phyloP scores from a whole-genome alignment of 257 asterid species.

The Primulina eburnea region DNA sequence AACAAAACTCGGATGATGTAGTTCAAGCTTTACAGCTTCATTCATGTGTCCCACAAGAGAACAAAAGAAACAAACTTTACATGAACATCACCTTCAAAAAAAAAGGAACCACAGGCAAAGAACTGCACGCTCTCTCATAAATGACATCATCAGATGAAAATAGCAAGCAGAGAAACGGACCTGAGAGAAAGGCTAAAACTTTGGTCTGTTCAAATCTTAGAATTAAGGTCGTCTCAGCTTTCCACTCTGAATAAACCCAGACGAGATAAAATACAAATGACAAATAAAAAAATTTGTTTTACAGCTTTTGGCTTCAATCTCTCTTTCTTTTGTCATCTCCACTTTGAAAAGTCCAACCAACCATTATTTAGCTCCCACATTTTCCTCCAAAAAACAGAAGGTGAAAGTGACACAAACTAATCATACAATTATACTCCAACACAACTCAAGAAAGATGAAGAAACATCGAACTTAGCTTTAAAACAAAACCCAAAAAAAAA shows the following conservation, averaged over 20 bases:
- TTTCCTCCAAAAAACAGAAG: constrained; percentile 23
- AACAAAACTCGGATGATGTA: neutral
- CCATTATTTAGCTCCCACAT: constrained; percentile 19
- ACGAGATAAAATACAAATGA: too few relatives aligned
- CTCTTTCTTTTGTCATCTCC: constrained; percentile 19
- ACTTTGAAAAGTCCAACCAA: constrained; percentile 36
- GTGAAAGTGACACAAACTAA: constrained; percentile 36
- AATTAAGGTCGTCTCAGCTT: constrained; percentile 20
- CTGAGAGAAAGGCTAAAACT: constrained; percentile 28
- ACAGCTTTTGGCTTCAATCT: constrained; percentile 10
- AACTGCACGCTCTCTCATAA: constrained; percentile 6
- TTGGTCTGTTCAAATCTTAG: constrained; percentile 19
- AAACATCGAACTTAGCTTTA: neutral
- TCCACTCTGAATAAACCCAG: neutral
- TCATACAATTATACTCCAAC: constrained; percentile 10
- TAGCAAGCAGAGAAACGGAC: constrained; percentile 25
- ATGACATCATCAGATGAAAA: neutral
- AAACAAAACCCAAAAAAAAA: too few relatives aligned
- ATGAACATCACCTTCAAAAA: constrained; percentile 3
- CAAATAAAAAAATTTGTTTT: neutral
- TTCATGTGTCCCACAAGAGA: neutral
- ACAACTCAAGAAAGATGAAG: constrained; percentile 9
- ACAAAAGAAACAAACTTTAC: constrained; percentile 1
- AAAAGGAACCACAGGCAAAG: neutral
- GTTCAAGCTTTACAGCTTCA: neutral